phyloP scores from a whole-genome alignment of 2,329 filamentous ascomycete species.

The Sporothrix brasiliensis region DNA sequence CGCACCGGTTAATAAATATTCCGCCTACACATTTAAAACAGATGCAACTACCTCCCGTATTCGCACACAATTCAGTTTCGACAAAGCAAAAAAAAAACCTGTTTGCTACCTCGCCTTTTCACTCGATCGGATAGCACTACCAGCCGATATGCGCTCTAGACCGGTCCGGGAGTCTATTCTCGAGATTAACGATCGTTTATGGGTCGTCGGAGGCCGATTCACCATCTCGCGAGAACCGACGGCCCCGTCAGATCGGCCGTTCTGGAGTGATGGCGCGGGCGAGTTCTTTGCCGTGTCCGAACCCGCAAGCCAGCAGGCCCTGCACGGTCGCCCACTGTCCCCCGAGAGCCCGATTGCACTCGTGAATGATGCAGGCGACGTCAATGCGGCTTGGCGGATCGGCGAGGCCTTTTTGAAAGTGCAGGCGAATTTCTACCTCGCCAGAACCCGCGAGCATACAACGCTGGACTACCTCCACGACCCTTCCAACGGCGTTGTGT shows the following conservation, averaged over 20 bases:
- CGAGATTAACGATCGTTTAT: background rate
- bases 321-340: background rate
- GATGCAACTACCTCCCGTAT: no score
- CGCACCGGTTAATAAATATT: no score
- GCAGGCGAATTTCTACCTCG: background rate
- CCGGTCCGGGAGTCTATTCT: background rate
- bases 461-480: background rate
- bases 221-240: background rate
- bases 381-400: background rate
- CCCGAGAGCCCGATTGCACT: background rate
- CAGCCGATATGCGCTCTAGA: background rate
- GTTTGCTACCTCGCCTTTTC: no score
- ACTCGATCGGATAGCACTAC: no score
- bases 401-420: slow-evolving; percentile 7
- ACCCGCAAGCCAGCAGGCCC: background rate
- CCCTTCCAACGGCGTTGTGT: background rate
- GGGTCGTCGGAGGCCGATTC: background rate
- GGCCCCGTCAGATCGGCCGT: background rate
- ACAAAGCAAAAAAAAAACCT: no score
- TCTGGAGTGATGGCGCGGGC: background rate
- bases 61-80: no score
- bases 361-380: background rate
- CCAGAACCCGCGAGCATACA: slow-evolving; percentile 5
- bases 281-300: background rate
- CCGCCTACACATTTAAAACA: no score